phyloP scores from a whole-genome alignment of 2,329 filamentous ascomycete species.

The Aureobasidium sp. region DNA sequence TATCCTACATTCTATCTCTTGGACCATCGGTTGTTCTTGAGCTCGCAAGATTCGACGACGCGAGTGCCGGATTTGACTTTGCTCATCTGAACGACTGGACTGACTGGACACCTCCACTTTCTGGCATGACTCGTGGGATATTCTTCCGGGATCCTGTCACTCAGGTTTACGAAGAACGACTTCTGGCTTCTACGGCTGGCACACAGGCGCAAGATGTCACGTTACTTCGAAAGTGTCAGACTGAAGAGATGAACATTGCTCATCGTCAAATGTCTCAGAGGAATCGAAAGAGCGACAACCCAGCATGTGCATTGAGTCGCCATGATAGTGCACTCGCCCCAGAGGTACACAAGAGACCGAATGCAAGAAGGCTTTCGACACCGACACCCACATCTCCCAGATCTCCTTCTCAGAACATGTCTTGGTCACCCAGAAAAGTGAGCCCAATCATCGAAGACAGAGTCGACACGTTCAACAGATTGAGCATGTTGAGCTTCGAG shows the following conservation, averaged over 20 bases:
- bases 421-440: constrained; percentile 15
- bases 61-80: constrained; percentile 40
- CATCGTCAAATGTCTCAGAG: background rate
- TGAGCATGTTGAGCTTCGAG: constrained; percentile 19
- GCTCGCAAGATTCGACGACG: constrained; percentile 35
- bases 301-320: background rate
- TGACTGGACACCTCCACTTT: constrained; percentile 43
- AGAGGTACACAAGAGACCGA: background rate
- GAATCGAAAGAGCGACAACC: background rate
- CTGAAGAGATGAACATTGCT: background rate
- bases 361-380: background rate
- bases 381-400: background rate
- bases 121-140: constrained; percentile 40
- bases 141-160: constrained; percentile 55
- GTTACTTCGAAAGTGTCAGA: background rate
- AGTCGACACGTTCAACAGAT: constrained; percentile 17
- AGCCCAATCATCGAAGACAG: constrained; percentile 23
- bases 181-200: constrained; percentile 21
- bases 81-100: constrained; percentile 49
- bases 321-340: background rate
- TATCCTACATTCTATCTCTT: constrained; percentile 49
- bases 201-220: constrained; percentile 4
- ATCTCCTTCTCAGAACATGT: background rate
- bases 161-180: constrained; percentile 49
- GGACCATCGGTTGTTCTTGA: constrained; percentile 49